Evolutionary conservation across 371 early-diverging fungal species (phyloP), one percentile per base, ranked within the genome.

Genomic region (Mortierella sp.): DNA sequence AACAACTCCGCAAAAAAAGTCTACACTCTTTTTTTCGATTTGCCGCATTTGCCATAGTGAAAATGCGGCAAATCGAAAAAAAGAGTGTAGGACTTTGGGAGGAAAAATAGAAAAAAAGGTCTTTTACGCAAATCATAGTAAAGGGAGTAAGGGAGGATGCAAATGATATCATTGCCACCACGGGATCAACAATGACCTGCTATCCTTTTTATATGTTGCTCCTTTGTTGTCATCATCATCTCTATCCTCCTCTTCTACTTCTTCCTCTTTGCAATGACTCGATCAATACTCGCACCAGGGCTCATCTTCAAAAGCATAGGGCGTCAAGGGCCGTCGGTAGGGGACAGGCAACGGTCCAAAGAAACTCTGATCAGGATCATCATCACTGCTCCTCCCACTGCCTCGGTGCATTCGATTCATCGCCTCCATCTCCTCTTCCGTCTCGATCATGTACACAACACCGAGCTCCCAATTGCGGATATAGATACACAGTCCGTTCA

Each of bases 391-490:
- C 44, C 53, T 47, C 7, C 10, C 13, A 5, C 31, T 44, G 9
- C 43, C 50, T n/a, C 16, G 24, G 64, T 34, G 11, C 47, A 7
- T 16, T 45, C 16, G n/a, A 66, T 26, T n/a, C 50, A 76, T 26
- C 5, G 70, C 48, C 41, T 77, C 67, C 74, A 78, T 55, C 34
- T 82, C 83, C 16, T 78, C 74, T 13, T 74, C 75, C 0, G 70
- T 77, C 37, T 82, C 83, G 16, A 82, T 72, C 22, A 71, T 39
- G 48, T 75, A 78, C 0, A 77, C 64, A n/a, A 82, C 64, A 0
- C 78, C 78, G 5, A 82, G 65, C 40, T 82, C 83, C 75, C 75
- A 82, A 19, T 82, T 82, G 39, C 83, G 83, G 64, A 82, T 74
- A 19, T 22, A 29, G 31, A 82, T 16, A 31, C 55, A 52, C 9